Base-by-base conservation (phyloP, 2,329 filamentous ascomycete genomes). In the Cadophora malorum region DNA sequence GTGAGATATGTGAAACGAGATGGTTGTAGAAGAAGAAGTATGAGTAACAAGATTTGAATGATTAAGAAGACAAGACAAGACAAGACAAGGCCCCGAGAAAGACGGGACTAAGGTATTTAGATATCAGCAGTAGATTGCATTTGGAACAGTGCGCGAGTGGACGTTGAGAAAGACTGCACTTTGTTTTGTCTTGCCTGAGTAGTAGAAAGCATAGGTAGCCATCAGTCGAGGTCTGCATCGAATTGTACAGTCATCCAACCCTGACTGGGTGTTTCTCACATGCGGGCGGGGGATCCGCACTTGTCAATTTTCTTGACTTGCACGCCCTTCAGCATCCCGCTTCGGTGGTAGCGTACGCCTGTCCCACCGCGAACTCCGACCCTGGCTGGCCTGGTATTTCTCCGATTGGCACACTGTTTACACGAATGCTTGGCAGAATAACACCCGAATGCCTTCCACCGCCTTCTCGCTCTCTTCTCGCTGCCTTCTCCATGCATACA, bases 281-380 rank as follows among this genome's bases (percentile, higher is more conserved):
- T 16, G 41, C 41, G 41, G 41, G 52, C 52, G 3, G 28, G 28
- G 52, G 56, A 19, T 25, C 56, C 35, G 56, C 56, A 28, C 19
- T 65, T 71, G 70, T 65, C 69, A 71, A 69, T 21, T 63, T 66
- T 55, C 63, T 71, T 72, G 71, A 73, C 70, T 61, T 67, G 62
- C 69, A 64, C 73, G 72, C 72, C 73, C 72, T 74, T 73, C 69
- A 49, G 12, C 67, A 68, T 72, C 72, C 61, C 69, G 53, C 62
- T 67, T 70, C 25, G 49, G 70, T 59, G 28, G 47, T 64, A 71
- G 67, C 63, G 69, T 63, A 56, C 5, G 28, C 28, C 28, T n/a
- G 28, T 28, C 28, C 28, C 28, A 28, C 28, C 28, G 28, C 28
- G 28, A 28, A 28, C 28, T 28, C 28, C 28, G 28, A 28, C 28